These are phyloP conservation scores for Colletotrichum truncatum DNA, from an alignment of 2,329 filamentous ascomycete genomes.

Conservation along the genomic window DNA sequence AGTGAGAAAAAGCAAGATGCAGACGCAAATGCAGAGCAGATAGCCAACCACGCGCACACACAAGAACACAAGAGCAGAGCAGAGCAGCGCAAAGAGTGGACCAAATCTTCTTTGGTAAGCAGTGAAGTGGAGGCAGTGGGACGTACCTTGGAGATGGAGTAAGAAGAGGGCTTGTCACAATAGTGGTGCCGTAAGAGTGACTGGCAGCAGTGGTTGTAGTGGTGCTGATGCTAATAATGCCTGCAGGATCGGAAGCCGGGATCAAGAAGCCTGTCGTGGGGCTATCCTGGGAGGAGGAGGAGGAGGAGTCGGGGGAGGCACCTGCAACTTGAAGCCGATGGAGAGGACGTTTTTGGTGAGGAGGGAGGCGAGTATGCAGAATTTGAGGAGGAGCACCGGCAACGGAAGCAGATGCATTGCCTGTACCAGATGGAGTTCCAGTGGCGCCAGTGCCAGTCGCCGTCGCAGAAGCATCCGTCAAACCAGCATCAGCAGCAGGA, in stretches of 20 bases:
- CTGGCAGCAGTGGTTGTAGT: constrained; percentile 29
- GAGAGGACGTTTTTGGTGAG: constrained; percentile 30
- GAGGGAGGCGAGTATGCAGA: constrained; percentile 27
- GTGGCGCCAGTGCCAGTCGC: neutral
- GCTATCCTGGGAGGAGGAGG: constrained; percentile 49
- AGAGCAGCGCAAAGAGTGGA: constrained; percentile 28
- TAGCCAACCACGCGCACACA: neutral
- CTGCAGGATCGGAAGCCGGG: constrained; percentile 33
- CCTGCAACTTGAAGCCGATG: constrained; percentile 24
- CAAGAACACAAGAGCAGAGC: neutral
- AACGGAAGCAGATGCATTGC: neutral
- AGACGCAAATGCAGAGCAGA: neutral
- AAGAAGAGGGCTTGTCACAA: constrained; percentile 23
- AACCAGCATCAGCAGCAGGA: constrained; percentile 27
- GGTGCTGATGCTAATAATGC: constrained; percentile 34
- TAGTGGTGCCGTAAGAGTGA: constrained; percentile 12
- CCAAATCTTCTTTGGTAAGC: constrained; percentile 29
- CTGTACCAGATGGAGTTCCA: no score
- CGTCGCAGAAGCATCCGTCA: neutral
- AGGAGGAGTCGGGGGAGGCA: constrained; percentile 27
- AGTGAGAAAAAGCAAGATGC: neutral
- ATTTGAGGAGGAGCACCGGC: neutral
- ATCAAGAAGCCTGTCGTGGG: constrained; percentile 53
- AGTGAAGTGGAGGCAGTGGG: constrained; percentile 17
- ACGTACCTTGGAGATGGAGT: constrained; percentile 31